Evolutionary conservation across 1,284 basidiomycete genomes (phyloP), one percentile per base, ranked within the genome.

Genomic region (Moesziomyces sp.): DNA sequence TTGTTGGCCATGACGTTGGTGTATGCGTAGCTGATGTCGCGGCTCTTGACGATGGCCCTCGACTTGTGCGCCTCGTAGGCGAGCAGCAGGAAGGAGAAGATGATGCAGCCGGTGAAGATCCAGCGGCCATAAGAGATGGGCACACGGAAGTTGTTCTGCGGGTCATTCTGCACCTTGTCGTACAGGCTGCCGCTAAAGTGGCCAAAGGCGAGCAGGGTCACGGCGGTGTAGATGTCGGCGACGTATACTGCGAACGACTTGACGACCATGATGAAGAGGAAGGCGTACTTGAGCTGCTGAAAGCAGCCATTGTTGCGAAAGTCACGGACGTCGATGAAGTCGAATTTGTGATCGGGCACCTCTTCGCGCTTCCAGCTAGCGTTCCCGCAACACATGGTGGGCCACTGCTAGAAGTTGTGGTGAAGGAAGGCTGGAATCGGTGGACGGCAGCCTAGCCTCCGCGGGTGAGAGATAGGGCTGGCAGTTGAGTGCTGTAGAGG

Each of bases 261-360:
- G 87, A 97, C 89, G 61, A 98, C 90, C 80, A 94, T 88, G 83
- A 94, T 86, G 85, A 96, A 99, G 71, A 97, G 87, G 89, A 92
- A 93, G 62, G 92, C 85, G 85, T 98, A 98, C 84, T 93, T 96
- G 82, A 93, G 85, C 48, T 94, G 91, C 87, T 93, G 94, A 71
- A 89, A 87, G 84, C 91, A 92, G 73, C 92, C 90, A 86, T 91
- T 92, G 85, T 93, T 91, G 69, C 90, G 91, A 86, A 96, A 99
- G 83, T 98, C 95, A 61, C 90, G 89, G 28, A 91, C 91, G 85
- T 97, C 93, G 84, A 99, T 89, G 84, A 97, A 98, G 87, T 99
- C 96, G 84, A 97, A 98, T 94, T 98, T 99, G 87, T 98, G 96
- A 87, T 98, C 96, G 61, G 92, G 93, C 47, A 99, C 95, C 79